Evolutionary conservation across 768 basidiomycete genomes (phyloP), one percentile per base, ranked within the genome.

Genomic region (Candolleomyces eurysporus): DNA sequence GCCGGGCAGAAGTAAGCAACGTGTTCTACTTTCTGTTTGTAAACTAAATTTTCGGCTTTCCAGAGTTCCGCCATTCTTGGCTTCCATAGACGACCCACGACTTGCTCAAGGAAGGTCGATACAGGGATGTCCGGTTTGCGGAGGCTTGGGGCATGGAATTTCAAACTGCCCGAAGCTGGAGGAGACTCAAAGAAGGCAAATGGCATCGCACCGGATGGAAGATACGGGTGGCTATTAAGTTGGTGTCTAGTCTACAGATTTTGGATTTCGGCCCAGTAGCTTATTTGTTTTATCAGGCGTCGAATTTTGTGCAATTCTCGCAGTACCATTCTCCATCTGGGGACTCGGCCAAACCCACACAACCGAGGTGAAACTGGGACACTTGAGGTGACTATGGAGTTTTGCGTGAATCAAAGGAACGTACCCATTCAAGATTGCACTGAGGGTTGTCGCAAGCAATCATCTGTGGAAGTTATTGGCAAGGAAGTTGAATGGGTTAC

Each of bases 141-240:
- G 97, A 72, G 96, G 95, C 72, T 86, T 99, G 60, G 97, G 96
- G 17, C 97, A 99, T 67, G 88, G 86, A 22, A 92, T 98, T 59
- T 88, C 90, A 8, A 96, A 96, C 69, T 99, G 97, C 70, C 97
- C 97, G 19, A 99, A 98, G 75, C 78, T 97, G 64, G 96, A 98
- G 74, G 97, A 99, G 66, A 84, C 88, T 0, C 94, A 97, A 70
- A 80, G 96, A 56, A 78, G 97, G 67, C 90, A 91, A 73, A 90
- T 96, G 84, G 95, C 94, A 11, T 87, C 91, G 22, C 94, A 96
- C 68, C 79, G 93, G 48, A 83, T 83, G 52, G 77, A 78, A 10
- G 85, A 92, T 54, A 86, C 81, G 48, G 88, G 85, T 52, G 92
- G 90, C 31, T 65, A 65, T 56, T 65, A 62, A 51, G 39, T 46